Percentiles rank a stretch among this genome's conserved stretches.
Conservation (phyloP, 257 asterid genomes). For the Striga asiatica region DNA sequence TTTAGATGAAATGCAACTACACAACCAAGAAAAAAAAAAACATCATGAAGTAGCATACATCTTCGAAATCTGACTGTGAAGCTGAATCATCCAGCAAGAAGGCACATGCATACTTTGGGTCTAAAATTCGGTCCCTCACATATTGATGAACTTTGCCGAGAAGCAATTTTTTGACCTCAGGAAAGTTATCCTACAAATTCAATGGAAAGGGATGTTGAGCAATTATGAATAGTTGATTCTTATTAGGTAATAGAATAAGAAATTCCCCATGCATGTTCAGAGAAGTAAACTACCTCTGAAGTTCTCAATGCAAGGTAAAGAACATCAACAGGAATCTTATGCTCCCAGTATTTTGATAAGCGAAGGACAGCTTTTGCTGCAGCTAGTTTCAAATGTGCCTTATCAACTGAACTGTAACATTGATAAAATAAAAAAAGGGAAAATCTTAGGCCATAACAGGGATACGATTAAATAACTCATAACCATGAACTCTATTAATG, state of each 20-base stretch:
- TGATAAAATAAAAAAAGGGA: conserved; percentile 12
- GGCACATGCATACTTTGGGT: conserved; percentile 79
- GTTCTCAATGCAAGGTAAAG: conserved; percentile 60
- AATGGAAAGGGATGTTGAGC: background rate
- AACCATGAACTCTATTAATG: background rate
- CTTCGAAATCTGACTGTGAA: conserved; percentile 43
- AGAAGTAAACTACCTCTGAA: conserved; percentile 52
- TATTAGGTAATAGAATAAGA: too few relatives aligned
- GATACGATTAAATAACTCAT: background rate
- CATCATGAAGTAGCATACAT: conserved; percentile 33
- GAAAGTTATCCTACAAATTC: conserved; percentile 48
- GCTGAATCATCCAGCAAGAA: conserved; percentile 55
- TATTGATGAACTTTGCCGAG: conserved; percentile 71
- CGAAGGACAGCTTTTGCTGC: conserved; percentile 93
- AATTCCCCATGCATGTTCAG: too few relatives aligned
- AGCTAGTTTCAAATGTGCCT: conserved; percentile 79
- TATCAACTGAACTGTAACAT: conserved; percentile 59
- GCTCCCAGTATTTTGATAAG: conserved; percentile 76
- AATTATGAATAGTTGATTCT: too few relatives aligned
- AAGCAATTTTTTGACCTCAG: conserved; percentile 58
- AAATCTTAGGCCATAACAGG: background rate
- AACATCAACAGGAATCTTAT: conserved; percentile 70
- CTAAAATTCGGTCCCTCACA: conserved; percentile 70
- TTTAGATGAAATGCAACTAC: background rate
- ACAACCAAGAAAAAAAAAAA: conserved; percentile 3